Evolutionary conservation across 305 asterid genomes (phyloP), one percentile per base, ranked within the genome.

Genomic region (Andrographis paniculata): DNA sequence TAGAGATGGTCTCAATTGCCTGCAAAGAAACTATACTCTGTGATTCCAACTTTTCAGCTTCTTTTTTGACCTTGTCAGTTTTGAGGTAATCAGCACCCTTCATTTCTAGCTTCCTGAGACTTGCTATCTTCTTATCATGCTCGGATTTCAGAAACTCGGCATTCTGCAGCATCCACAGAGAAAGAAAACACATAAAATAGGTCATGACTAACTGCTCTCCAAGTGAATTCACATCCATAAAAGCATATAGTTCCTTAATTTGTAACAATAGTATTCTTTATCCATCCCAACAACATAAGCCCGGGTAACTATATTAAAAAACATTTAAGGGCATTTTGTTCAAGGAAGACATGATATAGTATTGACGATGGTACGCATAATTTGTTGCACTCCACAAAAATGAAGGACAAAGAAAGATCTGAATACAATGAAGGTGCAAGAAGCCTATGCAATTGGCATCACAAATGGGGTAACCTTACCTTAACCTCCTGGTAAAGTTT

Each of bases 51-150:
- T 78, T 89, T 76, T 85, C 98, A 0, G 80, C 93, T 60, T 85
- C 98, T 53, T 89, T 89, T 69, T 82, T 89, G 9, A 93, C 84
- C 70, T 80, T 89, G 74, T 85, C 95, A 1, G 80, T 76, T 74
- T 85, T 89, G 30, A 89, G 68, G 63, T 89, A 89, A 31, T 89
- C 91, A 3, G 86, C 93, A 58, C 75, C 82, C 76, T 75, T 87
- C 89, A 87, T 65, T 72, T 91, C 96, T 33, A 91, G 70, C 78
- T 79, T 91, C 73, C 95, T 75, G 5, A 84, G 61, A 1, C 72
- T 60, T 33, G 60, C 72, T 17, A 70, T 68, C 67, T 66, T 84
- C 50, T 75, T 91, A 67, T 84, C 94, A 50, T 79, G 95, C 61
- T 91, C 96, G 59, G 75, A 20, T 58, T 81, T 91, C 58, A 91